Conservation (phyloP, 2,329 filamentous ascomycete species). For the Clonostachys solani region DNA sequence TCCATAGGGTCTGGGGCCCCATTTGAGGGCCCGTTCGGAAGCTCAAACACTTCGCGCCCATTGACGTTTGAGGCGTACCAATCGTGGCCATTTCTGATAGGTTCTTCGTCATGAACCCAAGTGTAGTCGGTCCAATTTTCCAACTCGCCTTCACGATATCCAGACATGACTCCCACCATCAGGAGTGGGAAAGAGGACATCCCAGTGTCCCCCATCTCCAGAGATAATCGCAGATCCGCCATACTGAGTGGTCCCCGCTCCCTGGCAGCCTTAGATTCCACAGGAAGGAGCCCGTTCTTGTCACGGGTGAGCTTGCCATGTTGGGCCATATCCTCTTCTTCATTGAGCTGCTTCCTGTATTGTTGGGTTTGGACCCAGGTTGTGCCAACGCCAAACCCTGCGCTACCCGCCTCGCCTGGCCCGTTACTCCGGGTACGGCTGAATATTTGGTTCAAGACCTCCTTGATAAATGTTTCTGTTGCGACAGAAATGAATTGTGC, state of each 20-base stretch:
- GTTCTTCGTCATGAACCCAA: conserved; percentile 36
- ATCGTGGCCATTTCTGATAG: conserved; percentile 13
- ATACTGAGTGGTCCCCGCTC: conserved; percentile 70
- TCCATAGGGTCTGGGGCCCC: conserved; percentile 55
- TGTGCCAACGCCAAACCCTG: conserved; percentile 60
- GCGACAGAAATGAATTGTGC: conserved; percentile 62
- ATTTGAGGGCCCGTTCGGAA: conserved; percentile 47
- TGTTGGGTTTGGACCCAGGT: conserved; percentile 75
- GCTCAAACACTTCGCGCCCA: conserved; percentile 23
- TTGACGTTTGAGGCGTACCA: conserved; percentile 24
- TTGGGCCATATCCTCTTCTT: conserved; percentile 69
- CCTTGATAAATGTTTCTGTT: conserved; percentile 64
- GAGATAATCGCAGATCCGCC: conserved; percentile 71
- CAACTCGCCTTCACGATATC: conserved; percentile 72
- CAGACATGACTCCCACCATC: conserved; percentile 63
- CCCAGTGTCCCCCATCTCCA: conserved; percentile 72
- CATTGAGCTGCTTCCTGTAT: conserved; percentile 69
- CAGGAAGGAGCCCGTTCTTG: conserved; percentile 71
- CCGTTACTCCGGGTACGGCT: conserved; percentile 62
- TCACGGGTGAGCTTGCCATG: conserved; percentile 73
- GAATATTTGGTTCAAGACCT: conserved; percentile 59
- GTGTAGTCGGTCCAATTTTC: conserved; percentile 62
- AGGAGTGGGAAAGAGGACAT: conserved; percentile 76
- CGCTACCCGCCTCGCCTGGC: conserved; percentile 55
- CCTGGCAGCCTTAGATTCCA: conserved; percentile 73